Evolutionary conservation across 2,329 filamentous ascomycete species (phyloP), one percentile per base, ranked within the genome.

Genomic region (Fusarium sp.): DNA sequence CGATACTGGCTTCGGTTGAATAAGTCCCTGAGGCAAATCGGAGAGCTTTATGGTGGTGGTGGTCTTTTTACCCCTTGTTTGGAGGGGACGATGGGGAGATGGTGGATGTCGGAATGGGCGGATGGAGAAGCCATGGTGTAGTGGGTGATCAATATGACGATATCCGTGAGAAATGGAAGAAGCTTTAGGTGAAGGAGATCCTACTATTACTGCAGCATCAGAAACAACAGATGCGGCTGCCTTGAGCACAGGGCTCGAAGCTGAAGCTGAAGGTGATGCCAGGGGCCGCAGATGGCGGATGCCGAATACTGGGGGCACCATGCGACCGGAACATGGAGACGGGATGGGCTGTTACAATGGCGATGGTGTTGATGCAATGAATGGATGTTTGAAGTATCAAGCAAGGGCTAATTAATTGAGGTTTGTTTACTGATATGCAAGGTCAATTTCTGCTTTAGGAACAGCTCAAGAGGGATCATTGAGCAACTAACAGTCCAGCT

Each of bases 21-120:
- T 79, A 33, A 83, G 75, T 27, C 87, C 88, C 75, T 90, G 88
- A 9, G 88, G 88, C 36, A 91, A 81, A 55, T 90, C 88, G 14
- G 86, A 84, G 8, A 91, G 81, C 65, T 82, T 87, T 72, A 90
- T 73, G 3, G 85, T 85, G 5, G 86, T 85, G 76, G 79, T 86
- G 9, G 86, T 89, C 80, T 87, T 89, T 78, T 87, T 89, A 65
- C 86, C 85, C 76, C 88, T 78, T 57, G 55, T 45, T 46, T 80
- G 78, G 38, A 75, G 57, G 60, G 50, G 47, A 33, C 27, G 62
- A 69, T 68, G 70, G 41, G 65, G 74, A 73, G 72, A 74, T 52
- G 58, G 52, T 53, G 70, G 70, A 55, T 62, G 62, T 55, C 67
- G 58, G 66, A 76, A 76, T 70, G 65, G 64, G 49, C 68, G 68